phyloP scores from a whole-genome alignment of 2,329 filamentous ascomycete genomes.

The Botrytis pseudocinerea region DNA sequence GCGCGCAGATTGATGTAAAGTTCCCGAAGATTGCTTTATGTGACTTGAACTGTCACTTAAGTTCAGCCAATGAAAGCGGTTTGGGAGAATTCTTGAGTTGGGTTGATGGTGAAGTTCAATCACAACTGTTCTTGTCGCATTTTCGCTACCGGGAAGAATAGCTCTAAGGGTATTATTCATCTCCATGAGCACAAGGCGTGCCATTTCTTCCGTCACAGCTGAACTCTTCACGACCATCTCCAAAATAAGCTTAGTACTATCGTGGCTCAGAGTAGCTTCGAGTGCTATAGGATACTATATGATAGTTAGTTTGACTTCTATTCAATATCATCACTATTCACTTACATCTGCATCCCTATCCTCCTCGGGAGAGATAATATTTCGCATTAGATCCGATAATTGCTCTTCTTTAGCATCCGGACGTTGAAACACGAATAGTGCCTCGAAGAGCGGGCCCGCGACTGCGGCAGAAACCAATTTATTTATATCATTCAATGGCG shows the following conservation, averaged over 20 bases:
- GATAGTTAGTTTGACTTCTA: slow-evolving; percentile 26
- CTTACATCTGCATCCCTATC: slow-evolving; percentile 45
- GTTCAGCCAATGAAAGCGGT: not conserved
- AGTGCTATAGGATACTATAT: slow-evolving; percentile 63
- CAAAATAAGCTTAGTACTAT: slow-evolving; percentile 51
- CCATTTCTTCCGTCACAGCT: slow-evolving; percentile 42
- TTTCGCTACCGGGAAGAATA: slow-evolving; percentile 3
- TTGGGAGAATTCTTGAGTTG: no score
- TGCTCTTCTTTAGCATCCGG: slow-evolving; percentile 40
- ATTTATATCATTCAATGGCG: slow-evolving; percentile 74
- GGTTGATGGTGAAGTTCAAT: not conserved
- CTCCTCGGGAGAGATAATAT: slow-evolving; percentile 51
- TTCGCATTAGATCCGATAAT: slow-evolving; percentile 53
- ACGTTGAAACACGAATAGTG: slow-evolving; percentile 78
- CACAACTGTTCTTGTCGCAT: not conserved
- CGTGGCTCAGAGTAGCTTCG: slow-evolving; percentile 60
- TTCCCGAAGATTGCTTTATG: not conserved
- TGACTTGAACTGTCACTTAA: no score
- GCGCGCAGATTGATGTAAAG: slow-evolving; percentile 46
- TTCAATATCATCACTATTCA: slow-evolving; percentile 21
- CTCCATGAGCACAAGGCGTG: slow-evolving; percentile 45
- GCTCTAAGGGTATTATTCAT: slow-evolving; percentile 42
- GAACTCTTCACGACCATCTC: slow-evolving; percentile 60
- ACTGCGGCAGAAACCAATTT: slow-evolving; percentile 66
- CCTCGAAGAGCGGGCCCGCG: slow-evolving; percentile 69